Conservation (phyloP, 441 rosid genomes). For the Jatropha podagrica region DNA sequence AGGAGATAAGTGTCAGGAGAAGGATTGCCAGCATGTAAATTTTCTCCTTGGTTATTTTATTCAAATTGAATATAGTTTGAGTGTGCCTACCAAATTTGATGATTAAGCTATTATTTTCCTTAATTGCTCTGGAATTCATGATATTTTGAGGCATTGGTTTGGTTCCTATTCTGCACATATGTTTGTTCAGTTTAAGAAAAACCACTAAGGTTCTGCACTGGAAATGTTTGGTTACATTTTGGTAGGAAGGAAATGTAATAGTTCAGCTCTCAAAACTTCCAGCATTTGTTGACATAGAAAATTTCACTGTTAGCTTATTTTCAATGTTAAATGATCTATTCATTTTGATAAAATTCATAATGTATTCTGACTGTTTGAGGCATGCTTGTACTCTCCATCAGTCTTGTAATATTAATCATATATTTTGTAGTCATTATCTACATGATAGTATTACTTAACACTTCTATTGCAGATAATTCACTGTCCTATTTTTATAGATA, state of each 20-base stretch:
- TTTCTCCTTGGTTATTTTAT: conserved; percentile 1
- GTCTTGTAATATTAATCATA: background rate
- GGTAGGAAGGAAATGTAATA: background rate
- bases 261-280: background rate
- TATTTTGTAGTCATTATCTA: background rate
- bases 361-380: background rate
- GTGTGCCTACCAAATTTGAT: background rate
- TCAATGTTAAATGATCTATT: background rate
- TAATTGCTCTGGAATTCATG: background rate
- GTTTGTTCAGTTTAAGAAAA: background rate
- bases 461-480: background rate
- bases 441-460: background rate
- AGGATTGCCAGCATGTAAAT: conserved; percentile 66
- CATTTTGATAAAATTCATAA: background rate
- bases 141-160: background rate
- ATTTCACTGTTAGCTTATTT: background rate
- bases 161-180: background rate
- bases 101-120: background rate
- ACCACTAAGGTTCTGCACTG: background rate
- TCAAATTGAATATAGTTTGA: background rate
- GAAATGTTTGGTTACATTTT: background rate
- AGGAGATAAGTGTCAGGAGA: conserved; percentile 71
- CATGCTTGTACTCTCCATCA: background rate
- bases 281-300: too few species aligned
- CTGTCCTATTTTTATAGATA: conserved; percentile 39